These are phyloP conservation scores for Saturnispora bothae DNA, from an alignment of 805 yeast species.

Conservation along the genomic window DNA sequence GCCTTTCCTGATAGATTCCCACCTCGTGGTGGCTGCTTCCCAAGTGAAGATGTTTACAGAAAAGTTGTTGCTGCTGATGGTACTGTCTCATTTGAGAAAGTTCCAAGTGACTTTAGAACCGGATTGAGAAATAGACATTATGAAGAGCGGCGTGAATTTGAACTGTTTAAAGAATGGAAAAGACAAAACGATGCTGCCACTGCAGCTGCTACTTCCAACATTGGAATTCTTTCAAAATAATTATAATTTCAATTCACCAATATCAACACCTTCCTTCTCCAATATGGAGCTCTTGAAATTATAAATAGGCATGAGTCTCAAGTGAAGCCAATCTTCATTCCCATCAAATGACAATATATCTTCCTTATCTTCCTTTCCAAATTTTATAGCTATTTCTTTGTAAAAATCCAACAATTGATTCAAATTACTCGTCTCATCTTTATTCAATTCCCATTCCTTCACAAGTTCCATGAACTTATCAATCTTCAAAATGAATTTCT, in stretches of 20 bases:
- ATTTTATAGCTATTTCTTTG: conserved; percentile 10
- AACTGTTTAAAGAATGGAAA: no score
- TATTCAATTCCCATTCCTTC: conserved; percentile 15
- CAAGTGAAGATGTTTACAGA: no score
- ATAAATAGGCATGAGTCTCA: conserved; percentile 19
- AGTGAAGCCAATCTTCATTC: conserved; percentile 16
- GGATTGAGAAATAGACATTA: no score
- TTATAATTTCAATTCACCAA: conserved; percentile 6
- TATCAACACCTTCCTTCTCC: conserved; percentile 5
- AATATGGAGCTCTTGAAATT: conserved; percentile 12
- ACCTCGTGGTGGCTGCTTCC: no score
- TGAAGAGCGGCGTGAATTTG: no score
- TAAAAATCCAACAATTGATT: conserved; percentile 15
- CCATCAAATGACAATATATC: conserved; percentile 1
- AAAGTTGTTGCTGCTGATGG: no score
- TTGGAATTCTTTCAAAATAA: no score
- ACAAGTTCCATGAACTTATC: conserved; percentile 11
- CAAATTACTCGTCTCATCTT: conserved; percentile 14
- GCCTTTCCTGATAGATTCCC: no score
- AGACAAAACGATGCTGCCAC: no score
- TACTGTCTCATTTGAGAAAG: no score
- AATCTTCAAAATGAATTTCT: conserved; percentile 9
- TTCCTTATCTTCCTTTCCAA: conserved; percentile 3
- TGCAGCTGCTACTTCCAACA: no score
- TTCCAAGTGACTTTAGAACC: no score